Evolutionary conservation across 73 alveolate genomes (phyloP).

Genomic region (Chromera velia): DNA sequence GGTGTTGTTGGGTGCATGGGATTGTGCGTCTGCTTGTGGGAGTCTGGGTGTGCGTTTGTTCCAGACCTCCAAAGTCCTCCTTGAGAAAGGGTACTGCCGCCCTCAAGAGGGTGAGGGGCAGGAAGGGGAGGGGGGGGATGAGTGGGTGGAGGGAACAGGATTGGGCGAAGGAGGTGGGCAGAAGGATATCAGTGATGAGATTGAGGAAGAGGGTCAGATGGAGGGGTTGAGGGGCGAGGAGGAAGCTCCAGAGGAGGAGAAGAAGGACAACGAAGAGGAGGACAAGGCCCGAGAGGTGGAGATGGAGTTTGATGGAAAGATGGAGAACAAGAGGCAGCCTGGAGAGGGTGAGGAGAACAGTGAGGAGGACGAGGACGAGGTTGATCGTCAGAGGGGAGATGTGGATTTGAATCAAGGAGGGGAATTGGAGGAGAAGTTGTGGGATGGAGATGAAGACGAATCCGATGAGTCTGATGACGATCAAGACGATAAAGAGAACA

Average conservation of each 20-base stretch:
- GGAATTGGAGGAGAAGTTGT: constrained; percentile 22
- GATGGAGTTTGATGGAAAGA: neutral
- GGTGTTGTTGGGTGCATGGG: neutral
- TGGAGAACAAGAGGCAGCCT: neutral
- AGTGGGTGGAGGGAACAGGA: constrained; percentile 35
- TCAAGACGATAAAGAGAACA: neutral
- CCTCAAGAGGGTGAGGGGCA: neutral
- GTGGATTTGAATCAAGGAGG: constrained; percentile 34
- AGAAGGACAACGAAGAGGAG: neutral
- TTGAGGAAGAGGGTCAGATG: constrained; percentile 6
- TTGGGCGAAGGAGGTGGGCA: constrained; percentile 36
- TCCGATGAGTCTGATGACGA: neutral
- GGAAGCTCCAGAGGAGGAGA: neutral
- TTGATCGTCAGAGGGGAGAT: neutral
- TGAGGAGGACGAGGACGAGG: constrained; percentile 18
- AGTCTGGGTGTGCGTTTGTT: neutral
- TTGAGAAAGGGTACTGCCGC: neutral
- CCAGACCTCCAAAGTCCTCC: neutral
- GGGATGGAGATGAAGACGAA: constrained; percentile 32
- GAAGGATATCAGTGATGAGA: constrained; percentile 35
- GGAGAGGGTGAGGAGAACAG: neutral
- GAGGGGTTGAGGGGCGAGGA: neutral
- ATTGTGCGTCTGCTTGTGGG: neutral
- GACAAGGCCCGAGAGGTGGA: neutral
- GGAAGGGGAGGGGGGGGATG: constrained; percentile 24